A percentile compares a stretch with the other conserved stretches of the same genome.
phyloP scores from a whole-genome alignment of 495 filamentous ascomycete species.

The Astrothelium macrocarpum region DNA sequence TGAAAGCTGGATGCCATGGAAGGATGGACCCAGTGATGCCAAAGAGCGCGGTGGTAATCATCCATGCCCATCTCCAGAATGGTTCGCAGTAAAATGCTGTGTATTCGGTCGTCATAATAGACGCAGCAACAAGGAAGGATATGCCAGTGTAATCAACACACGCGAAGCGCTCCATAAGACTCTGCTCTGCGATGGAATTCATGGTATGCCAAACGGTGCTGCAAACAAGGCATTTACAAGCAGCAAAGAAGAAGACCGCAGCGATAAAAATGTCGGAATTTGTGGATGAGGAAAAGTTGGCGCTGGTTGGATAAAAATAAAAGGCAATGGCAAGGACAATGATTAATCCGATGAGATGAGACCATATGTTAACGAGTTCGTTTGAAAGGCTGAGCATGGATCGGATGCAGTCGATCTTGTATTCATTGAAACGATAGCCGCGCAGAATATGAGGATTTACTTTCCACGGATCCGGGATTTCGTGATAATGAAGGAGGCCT shows the following conservation, averaged over 20 bases:
- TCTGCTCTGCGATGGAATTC: constrained; percentile 85
- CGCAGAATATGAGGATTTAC: constrained; percentile 86
- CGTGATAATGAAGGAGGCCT: constrained; percentile 77
- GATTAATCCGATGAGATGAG: constrained; percentile 77
- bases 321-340: constrained; percentile 85
- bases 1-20: constrained; percentile 95
- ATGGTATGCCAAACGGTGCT: constrained; percentile 97
- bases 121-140: constrained; percentile 87
- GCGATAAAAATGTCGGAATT: constrained; percentile 82
- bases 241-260: constrained; percentile 92
- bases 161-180: constrained; percentile 85
- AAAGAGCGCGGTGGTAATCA: constrained; percentile 67
- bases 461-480: constrained; percentile 85
- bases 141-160: constrained; percentile 99
- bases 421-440: constrained; percentile 88
- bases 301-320: constrained; percentile 84
- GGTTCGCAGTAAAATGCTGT: constrained; percentile 98
- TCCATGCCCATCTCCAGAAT: constrained; percentile 75
- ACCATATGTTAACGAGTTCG: constrained; percentile 97
- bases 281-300: constrained; percentile 77
- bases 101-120: constrained; percentile 97
- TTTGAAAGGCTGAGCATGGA: constrained; percentile 81
- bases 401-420: constrained; percentile 73
- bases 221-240: constrained; percentile 92
- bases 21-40: constrained; percentile 84